Conservation (phyloP, 768 basidiomycete species). For the Suillus fuscotomentosus region DNA sequence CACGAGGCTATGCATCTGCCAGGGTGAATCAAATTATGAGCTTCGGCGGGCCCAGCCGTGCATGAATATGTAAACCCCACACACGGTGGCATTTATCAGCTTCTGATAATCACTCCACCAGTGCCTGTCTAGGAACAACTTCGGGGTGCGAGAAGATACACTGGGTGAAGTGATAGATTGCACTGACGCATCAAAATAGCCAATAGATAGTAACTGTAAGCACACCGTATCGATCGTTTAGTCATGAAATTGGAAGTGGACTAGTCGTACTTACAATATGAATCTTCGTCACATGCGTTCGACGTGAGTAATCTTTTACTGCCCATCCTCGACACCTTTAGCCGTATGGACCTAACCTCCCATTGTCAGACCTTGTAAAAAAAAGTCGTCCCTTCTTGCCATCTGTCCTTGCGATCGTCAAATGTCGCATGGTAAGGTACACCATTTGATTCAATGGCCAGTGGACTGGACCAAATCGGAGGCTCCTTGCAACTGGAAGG, state of each 20-base stretch:
- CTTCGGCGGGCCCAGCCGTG: not conserved
- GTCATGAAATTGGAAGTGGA: not conserved
- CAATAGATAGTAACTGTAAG: not conserved
- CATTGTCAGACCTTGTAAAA: not conserved
- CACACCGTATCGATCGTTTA: not conserved
- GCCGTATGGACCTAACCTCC: not conserved
- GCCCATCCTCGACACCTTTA: not conserved
- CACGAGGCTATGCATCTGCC: not conserved
- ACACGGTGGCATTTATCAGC: not conserved
- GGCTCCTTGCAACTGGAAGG: not conserved
- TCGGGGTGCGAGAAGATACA: not conserved
- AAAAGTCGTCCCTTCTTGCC: not conserved
- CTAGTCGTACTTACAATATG: not conserved
- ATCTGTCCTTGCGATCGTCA: not conserved
- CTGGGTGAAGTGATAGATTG: not conserved
- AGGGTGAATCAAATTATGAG: not conserved
- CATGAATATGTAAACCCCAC: not conserved
- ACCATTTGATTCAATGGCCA: not conserved
- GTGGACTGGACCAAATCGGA: not conserved
- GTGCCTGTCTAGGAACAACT: not conserved
- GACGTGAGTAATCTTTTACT: not conserved
- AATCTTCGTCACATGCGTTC: not conserved
- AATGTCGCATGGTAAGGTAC: not conserved
- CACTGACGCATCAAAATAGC: not conserved
- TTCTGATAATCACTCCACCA: not conserved